Base-by-base conservation (phyloP, 176 grass and related monocot genomes). In the Lolium rigidum region DNA sequence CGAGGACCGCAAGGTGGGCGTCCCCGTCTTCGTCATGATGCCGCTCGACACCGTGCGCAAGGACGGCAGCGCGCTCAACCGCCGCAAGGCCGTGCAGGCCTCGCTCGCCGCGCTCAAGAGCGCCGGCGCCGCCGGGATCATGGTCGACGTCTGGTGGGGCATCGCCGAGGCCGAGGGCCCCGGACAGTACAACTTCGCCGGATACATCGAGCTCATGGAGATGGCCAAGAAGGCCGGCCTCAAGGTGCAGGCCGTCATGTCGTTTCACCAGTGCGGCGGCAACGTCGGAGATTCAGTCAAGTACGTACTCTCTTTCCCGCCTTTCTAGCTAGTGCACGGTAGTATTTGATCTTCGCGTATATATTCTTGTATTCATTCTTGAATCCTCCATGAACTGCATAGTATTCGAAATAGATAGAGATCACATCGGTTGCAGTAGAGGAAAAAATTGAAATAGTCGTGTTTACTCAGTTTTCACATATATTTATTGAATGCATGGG, bases 181-280 rank as follows among this genome's bases (percentile, higher is more conserved):
- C 9, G 55, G 84, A 39, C 55, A 24, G 55, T 94, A 94, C 88
- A 86, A 94, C 65, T 94, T 88, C 84, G 59, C 58, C 62, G 90
- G 93, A 0, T 94, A 92, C 87, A 72, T 59, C 56, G 93, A 94
- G 85, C 89, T 94, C 77, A 88, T 92, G 93, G 93, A 94, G 58
- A 86, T 94, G 87, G 90, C 90, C 3, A 77, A 50, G 47, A 85
- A 88, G 57, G 16, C 58, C 7, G 95, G 91, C 57, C 89, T 98
- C 78, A 98, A 98, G 89, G 95, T 98, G 55, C 93, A 98, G 91
- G 93, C 93, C 22, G 95, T 98, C 67, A 98, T 98, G 95, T 98
- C 95, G 1, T 98, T 98, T 80, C 95, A 98, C 86, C 90, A 94
- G 91, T 98, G 91, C 80, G 93, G 93, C 56, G 93, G 95, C 74